A percentile compares a stretch with the other conserved stretches of the same genome.
These are phyloP conservation scores for Ceriops tagal DNA, from an alignment of 345 rosid genomes.

Conservation along the genomic window DNA sequence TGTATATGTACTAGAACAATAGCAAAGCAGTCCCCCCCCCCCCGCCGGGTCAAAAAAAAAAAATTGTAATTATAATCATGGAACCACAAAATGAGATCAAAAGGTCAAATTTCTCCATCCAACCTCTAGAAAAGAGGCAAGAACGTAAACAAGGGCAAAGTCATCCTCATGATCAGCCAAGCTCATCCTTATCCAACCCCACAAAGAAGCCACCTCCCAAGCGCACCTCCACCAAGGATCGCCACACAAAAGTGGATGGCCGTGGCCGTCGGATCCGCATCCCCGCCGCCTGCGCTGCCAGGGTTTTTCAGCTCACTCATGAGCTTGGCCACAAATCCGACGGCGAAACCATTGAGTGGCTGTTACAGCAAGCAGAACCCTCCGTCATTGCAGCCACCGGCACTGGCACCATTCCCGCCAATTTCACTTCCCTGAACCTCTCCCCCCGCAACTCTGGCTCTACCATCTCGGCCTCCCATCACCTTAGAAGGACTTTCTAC, in stretches of 20 bases:
- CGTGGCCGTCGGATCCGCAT: conserved; percentile 95
- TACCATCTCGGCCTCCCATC: conserved; percentile 64
- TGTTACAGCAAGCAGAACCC: conserved; percentile 90
- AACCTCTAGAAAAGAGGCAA: conserved; percentile 52
- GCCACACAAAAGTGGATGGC: conserved; percentile 94
- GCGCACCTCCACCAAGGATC: conserved; percentile 69
- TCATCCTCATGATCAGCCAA: not conserved
- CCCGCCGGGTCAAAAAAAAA: not conserved
- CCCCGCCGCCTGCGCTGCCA: conserved; percentile 88
- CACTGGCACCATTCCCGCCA: conserved; percentile 89
- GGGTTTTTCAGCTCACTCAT: conserved; percentile 88
- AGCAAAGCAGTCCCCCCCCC: not conserved
- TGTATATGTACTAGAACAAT: conserved; percentile 11
- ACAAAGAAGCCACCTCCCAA: conserved; percentile 64
- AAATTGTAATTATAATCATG: conserved; percentile 37
- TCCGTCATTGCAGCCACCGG: conserved; percentile 91
- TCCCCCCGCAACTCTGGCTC: conserved; percentile 82
- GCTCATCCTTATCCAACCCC: conserved; percentile 7
- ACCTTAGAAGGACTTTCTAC: conserved; percentile 44
- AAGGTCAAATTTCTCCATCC: conserved; percentile 73
- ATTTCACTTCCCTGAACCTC: conserved; percentile 82
- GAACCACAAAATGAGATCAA: conserved; percentile 60
- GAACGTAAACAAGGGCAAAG: conserved; percentile 6
- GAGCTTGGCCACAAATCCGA: conserved; percentile 91
- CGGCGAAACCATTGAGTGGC: conserved; percentile 87